Base-by-base conservation (phyloP, 108 stramenopile genomes). In the Discostella stelligeroides region DNA sequence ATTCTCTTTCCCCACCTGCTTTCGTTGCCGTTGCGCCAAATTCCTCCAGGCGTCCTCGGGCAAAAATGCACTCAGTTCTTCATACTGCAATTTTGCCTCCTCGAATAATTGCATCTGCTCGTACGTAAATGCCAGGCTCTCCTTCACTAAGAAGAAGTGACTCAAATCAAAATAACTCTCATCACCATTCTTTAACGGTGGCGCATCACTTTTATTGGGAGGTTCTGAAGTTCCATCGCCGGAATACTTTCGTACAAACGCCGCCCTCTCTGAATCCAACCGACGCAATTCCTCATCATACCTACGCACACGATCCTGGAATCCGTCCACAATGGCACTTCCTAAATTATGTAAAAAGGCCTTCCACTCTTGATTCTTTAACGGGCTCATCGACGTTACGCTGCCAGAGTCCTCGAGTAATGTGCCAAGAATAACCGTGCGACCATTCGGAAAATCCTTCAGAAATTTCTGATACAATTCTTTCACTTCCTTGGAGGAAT, bases 101-200 rank as follows among this genome's bases (percentile, higher is more conserved):
- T 76, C 63, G 17, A 82, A 82, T 28, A 94, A 57, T 48, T 88
- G 81, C 88, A 91, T 89, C 57, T 94, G 92, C 66, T 91, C 88
- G 65, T 91, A 94, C 4, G 89, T 85, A 62, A 89, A 88, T 15
- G 92, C 92, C 68, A 88, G 58, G 55, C 84, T 85, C 48, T 94
- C 92, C 63, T 94, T 94, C 38, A 94, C 84, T 45, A 91, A 66
- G 67, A 91, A 94, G 73, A 88, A 94, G 53, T 88, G 79, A 47
- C 80, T 71, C 29, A 88, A 41, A 74, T 93, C 89, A 61, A 92
- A 87, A 23, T 42, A 57, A 41, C 56, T 41, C 18, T 30, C 79
- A 2, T 75, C 72, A 7, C 9, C 53, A 0, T 39, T 49, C 20
- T 66, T 54, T 0, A 42, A n/a, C 11, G 24, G 0, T 7, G 61